phyloP scores from a whole-genome alignment of 345 rosid species.

The Bruguiera sexangula region DNA sequence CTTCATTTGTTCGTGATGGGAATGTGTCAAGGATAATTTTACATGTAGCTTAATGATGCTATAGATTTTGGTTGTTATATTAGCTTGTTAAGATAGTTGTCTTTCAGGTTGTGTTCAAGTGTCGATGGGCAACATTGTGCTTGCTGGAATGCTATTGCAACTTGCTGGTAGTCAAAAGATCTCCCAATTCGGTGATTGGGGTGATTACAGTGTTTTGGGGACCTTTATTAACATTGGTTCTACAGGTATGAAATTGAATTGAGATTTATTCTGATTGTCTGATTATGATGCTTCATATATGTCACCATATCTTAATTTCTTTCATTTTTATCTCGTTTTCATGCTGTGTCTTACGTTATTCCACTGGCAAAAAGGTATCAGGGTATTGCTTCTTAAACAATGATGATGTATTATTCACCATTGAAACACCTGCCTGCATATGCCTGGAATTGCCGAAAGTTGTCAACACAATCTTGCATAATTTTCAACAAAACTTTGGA shows the following conservation, averaged over 20 bases:
- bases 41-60: not conserved
- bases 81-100: slow-evolving; percentile 10
- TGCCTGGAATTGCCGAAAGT: too few relatives aligned
- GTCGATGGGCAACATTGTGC: slow-evolving; percentile 92
- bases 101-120: slow-evolving; percentile 95
- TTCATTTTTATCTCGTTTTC: too few relatives aligned
- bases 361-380: too few relatives aligned
- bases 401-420: too few relatives aligned
- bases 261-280: not conserved
- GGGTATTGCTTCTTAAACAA: too few relatives aligned
- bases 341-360: too few relatives aligned
- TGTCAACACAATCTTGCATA: too few relatives aligned
- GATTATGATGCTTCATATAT: not conserved
- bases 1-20: slow-evolving; percentile 91
- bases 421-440: too few relatives aligned
- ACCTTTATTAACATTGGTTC: slow-evolving; percentile 77
- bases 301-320: not conserved
- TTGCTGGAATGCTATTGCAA: slow-evolving; percentile 94
- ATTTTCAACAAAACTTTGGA: too few relatives aligned
- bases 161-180: slow-evolving; percentile 81
- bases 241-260: slow-evolving; percentile 45
- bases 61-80: not conserved
- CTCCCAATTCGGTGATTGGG: slow-evolving; percentile 95
- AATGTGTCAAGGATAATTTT: slow-evolving; percentile 69
- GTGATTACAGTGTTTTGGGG: slow-evolving; percentile 69